Conservation (phyloP, 208 protist genomes). For the Willaertia magna region DNA sequence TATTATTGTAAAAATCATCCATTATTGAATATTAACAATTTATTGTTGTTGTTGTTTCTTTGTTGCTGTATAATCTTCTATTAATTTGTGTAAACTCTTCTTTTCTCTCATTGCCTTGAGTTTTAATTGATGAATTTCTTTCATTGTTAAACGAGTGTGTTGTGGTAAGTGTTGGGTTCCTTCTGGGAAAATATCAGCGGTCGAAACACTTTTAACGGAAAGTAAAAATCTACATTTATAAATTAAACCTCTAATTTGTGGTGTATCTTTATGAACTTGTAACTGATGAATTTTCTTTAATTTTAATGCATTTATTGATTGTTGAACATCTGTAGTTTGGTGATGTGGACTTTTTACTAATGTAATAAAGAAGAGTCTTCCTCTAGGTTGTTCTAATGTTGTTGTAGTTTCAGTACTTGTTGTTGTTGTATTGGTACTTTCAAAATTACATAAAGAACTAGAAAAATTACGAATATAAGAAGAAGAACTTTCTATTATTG, state of each 20-base stretch:
- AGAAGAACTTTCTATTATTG: too few relatives aligned
- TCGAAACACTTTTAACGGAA: neutral
- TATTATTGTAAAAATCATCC: neutral
- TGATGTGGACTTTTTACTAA: neutral
- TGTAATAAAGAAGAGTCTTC: neutral
- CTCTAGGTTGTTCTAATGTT: neutral
- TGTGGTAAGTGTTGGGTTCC: neutral
- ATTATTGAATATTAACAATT: neutral
- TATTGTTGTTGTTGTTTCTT: neutral
- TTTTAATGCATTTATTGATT: neutral
- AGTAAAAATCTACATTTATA: neutral
- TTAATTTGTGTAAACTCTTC: neutral
- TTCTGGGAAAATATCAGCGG: neutral
- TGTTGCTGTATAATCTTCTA: neutral
- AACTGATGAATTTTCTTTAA: neutral
- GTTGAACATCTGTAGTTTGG: neutral
- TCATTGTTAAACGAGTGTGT: neutral
- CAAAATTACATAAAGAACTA: neutral
- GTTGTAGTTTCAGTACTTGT: neutral
- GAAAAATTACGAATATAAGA: neutral
- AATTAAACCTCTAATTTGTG: neutral
- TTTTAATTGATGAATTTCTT: neutral
- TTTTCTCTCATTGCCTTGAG: neutral
- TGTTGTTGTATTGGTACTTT: too few relatives aligned
- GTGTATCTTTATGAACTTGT: neutral